Evolutionary conservation across 2,329 filamentous ascomycete species (phyloP), one percentile per base, ranked within the genome.

Genomic region (Penicillium sp.): DNA sequence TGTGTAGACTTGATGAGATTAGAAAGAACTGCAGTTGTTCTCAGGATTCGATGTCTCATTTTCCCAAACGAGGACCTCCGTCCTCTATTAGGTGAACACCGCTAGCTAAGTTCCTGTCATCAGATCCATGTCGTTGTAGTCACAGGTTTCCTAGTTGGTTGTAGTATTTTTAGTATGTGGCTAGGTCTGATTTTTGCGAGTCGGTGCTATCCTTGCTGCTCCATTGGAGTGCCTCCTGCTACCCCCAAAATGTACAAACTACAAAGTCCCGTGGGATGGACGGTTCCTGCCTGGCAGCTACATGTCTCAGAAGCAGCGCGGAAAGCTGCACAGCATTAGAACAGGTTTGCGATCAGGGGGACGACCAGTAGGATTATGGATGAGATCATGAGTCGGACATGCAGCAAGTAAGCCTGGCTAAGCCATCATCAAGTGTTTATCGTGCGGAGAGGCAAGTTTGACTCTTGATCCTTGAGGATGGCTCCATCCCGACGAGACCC

Each of bases 401-500:
- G 47, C 28, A 49, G 47, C 47, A 49, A 28, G 25, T 5, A 28
- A 28, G 22, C 22, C 22, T 22, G 22, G 22, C 22, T 22, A 22
- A 22, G 25, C 14, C 43, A 34, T n/a, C 1, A 8, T 11, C 31
- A 10, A 61, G 56, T 48, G 59, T 62, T 62, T 57, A 62, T 57
- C 54, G 51, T 63, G 57, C 7, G 31, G 31, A 31, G 31, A 8
- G 31, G 31, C 31, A 31, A 31, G 31, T 31, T 31, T 31, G 31
- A 55, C 53, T 52, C 55, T 22, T 22, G 22, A 22, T 22, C 28
- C 7, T 31, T 6, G 15, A 51, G 34, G 63, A 65, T 59, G 60
- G 43, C 59, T 62, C 58, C 58, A 61, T 63, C 57, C 54, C 50
- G 55, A 35, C 12, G 51, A 47, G 58, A 57, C 57, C 63, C 64